Percentiles rank a stretch among this genome's conserved stretches.
These are phyloP conservation scores for Albifimbria verrucaria DNA, from an alignment of 2,329 filamentous ascomycete species.

Conservation along the genomic window DNA sequence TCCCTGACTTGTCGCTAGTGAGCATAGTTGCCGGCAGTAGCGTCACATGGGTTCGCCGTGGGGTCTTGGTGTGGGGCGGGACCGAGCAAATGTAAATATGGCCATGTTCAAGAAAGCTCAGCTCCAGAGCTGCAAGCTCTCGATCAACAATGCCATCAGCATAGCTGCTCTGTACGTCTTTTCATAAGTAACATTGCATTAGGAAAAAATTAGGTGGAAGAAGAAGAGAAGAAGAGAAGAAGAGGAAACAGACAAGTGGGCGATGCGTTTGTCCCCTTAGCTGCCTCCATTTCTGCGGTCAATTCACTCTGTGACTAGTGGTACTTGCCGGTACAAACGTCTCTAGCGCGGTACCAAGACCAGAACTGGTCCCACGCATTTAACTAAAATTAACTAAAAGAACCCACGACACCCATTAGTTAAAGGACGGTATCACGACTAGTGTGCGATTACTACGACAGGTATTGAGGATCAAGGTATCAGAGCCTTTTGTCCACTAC, in stretches of 20 bases:
- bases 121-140: background rate
- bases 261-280: too few relatives aligned
- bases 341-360: too few relatives aligned
- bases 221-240: too few relatives aligned
- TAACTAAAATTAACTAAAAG: too few relatives aligned
- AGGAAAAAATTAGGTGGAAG: too few relatives aligned
- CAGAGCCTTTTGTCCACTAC: background rate
- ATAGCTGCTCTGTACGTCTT: background rate
- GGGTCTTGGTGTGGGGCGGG: background rate
- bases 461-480: background rate
- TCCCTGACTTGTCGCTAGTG: background rate
- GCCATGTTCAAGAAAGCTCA: background rate
- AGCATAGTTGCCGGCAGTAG: background rate
- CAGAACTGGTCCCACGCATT: too few relatives aligned
- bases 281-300: too few relatives aligned
- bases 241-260: too few relatives aligned
- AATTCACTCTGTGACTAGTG: too few relatives aligned
- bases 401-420: too few relatives aligned
- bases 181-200: too few relatives aligned
- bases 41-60: background rate
- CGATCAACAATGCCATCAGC: background rate
- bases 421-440: background rate
- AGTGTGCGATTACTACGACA: background rate
- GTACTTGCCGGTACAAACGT: too few relatives aligned
- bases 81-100: background rate